Base-by-base conservation (phyloP, 371 early-diverging fungal genomes). In the Mortierella sp. region DNA sequence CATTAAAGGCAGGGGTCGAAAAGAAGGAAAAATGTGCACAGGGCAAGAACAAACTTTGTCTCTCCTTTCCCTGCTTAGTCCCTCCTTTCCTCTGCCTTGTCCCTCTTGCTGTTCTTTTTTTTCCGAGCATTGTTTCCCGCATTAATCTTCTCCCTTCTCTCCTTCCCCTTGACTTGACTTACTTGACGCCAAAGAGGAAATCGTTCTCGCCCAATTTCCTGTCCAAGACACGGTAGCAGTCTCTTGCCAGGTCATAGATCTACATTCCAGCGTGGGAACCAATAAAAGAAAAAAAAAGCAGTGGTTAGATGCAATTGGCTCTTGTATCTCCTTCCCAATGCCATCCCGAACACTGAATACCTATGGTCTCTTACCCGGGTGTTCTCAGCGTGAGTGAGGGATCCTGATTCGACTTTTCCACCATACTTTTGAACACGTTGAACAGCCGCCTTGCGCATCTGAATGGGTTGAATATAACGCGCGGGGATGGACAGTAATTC, bases 121-220 rank as follows among this genome's bases (percentile, higher is more conserved):
- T 73, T 21, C n/a, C 44, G 34, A 42, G 9, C 38, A 24, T 45
- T 8, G 63, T 19, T 63, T 63, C 31, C 19, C 19, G 63, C 34
- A 31, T 63, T 16, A 63, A 31, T 19, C 0, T 16, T 13, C n/a
- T 31, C 63, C 7, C 34, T 13, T 16, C 19, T 31, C 19, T 31
- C 19, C 31, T 31, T 7, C 31, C 31, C 63, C 16, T 63, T 19
- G 31, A 77, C 16, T 63, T 19, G 31, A 77, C 84, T 80, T 88
- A 91, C 92, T 80, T 83, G 38, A 91, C 88, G 5, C 94, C 95
- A 89, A 95, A 94, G 87, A 96, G 92, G 75, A 91, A 96, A 0
- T 92, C 88, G 71, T 95, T 89, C 4, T 89, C 87, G 26, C 90
- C 93, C 14, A 96, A 81, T 84, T 91, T 92, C 24, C 84, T 84